Evolutionary conservation across 108 stramenopile species (phyloP).

Genomic region (Cyclotella sp.): DNA sequence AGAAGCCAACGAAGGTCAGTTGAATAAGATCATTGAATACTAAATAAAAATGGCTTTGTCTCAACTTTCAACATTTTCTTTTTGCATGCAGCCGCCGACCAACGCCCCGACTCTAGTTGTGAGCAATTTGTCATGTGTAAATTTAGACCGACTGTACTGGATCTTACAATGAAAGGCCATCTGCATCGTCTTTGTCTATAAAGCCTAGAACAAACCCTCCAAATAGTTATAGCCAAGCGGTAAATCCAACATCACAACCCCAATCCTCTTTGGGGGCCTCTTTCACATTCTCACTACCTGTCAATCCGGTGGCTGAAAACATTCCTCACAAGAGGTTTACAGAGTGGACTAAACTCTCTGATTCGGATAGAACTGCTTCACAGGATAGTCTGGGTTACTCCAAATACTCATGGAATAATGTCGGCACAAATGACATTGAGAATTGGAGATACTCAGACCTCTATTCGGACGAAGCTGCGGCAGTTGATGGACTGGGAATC

Average conservation of each 20-base stretch:
- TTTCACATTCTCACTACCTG: neutral
- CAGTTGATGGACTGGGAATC: slow-evolving; percentile 1
- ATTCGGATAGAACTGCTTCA: neutral
- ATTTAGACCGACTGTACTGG: too few relatives aligned
- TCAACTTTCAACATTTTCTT: neutral
- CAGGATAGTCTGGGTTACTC: slow-evolving; percentile 13
- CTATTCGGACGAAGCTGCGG: neutral
- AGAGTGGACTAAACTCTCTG: slow-evolving; percentile 14
- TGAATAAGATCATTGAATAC: neutral
- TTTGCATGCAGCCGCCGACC: neutral
- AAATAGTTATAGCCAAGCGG: too few relatives aligned
- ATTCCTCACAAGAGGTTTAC: slow-evolving; percentile 23
- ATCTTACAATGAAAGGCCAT: too few relatives aligned
- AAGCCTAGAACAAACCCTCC: too few relatives aligned
- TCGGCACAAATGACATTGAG: slow-evolving; percentile 17
- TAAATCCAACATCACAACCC: neutral
- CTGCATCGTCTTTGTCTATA: neutral
- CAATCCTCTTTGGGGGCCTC: too few relatives aligned
- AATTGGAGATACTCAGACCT: slow-evolving; percentile 15
- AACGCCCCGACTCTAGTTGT: neutral
- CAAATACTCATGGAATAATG: slow-evolving; percentile 20
- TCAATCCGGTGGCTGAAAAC: neutral
- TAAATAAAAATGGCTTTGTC: neutral
- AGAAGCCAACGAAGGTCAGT: neutral
- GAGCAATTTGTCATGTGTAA: too few relatives aligned